Conservation (phyloP, 2,329 filamentous ascomycete species). For the Xylariaceae sp. region DNA sequence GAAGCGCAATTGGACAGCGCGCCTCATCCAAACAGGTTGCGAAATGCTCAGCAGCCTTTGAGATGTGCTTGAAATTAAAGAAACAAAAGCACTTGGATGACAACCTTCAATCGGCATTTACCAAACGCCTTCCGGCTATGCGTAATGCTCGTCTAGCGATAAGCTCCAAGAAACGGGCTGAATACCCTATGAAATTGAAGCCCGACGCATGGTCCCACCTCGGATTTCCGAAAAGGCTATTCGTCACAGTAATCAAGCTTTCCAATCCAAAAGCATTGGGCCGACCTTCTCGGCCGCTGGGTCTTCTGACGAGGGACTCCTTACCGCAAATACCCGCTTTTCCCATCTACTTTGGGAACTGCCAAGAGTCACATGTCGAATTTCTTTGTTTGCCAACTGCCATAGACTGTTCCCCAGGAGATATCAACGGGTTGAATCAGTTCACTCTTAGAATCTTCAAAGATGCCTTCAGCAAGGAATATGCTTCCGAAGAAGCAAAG, state of each 20-base stretch:
- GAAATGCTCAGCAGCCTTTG: slow-evolving; percentile 85
- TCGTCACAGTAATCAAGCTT: slow-evolving; percentile 59
- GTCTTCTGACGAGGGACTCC: slow-evolving; percentile 63
- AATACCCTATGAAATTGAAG: slow-evolving; percentile 76
- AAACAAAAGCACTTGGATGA: slow-evolving; percentile 65
- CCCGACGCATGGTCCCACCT: slow-evolving; percentile 64
- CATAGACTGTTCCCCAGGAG: slow-evolving; percentile 41
- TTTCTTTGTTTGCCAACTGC: slow-evolving; percentile 42
- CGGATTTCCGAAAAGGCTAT: slow-evolving; percentile 51
- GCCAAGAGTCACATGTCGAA: slow-evolving; percentile 54
- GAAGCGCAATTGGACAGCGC: slow-evolving; percentile 58
- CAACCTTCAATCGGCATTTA: slow-evolving; percentile 68
- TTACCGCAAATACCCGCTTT: slow-evolving; percentile 65
- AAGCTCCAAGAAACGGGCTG: slow-evolving; percentile 67
- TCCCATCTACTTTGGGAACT: slow-evolving; percentile 66
- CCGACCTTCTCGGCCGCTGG: slow-evolving; percentile 58
- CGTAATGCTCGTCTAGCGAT: slow-evolving; percentile 82
- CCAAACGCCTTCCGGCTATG: slow-evolving; percentile 70
- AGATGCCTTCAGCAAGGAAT: slow-evolving; percentile 87
- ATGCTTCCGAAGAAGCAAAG: slow-evolving; percentile 56
- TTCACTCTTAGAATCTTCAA: slow-evolving; percentile 76
- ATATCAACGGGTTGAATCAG: slow-evolving; percentile 54
- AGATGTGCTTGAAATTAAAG: slow-evolving; percentile 68
- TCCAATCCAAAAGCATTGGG: slow-evolving; percentile 52
- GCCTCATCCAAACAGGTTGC: slow-evolving; percentile 70